phyloP scores from a whole-genome alignment of 2,329 filamentous ascomycete species.

The Dichotomopilus funicola region DNA sequence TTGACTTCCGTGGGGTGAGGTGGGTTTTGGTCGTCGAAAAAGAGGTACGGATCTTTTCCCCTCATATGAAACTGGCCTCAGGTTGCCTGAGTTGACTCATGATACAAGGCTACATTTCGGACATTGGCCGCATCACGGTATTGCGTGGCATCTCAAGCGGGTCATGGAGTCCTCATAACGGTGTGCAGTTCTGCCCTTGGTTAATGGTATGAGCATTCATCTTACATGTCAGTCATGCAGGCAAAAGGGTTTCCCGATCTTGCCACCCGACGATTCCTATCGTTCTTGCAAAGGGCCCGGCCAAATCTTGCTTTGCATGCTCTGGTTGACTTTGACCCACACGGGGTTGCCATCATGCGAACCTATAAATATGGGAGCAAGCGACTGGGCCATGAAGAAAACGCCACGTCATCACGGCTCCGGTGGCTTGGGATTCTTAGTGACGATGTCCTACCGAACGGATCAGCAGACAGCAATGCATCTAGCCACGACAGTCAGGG shows the following conservation, averaged over 20 bases:
- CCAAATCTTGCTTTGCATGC: conserved; percentile 52
- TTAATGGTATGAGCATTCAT: background rate
- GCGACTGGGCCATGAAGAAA: conserved; percentile 52
- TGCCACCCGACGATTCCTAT: conserved; percentile 59
- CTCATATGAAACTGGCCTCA: background rate
- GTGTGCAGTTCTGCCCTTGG: conserved; percentile 34
- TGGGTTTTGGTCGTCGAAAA: conserved; percentile 77
- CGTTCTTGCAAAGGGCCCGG: conserved; percentile 40
- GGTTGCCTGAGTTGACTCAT: conserved; percentile 14
- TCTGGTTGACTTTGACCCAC: conserved; percentile 69
- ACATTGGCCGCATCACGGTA: conserved; percentile 54
- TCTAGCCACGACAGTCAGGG: conserved; percentile 7
- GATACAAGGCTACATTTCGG: conserved; percentile 62
- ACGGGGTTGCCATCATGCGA: conserved; percentile 66
- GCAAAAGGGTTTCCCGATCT: conserved; percentile 80
- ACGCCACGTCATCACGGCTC: conserved; percentile 44
- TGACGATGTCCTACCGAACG: conserved; percentile 30
- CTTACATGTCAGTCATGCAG: conserved; percentile 34
- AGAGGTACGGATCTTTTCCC: conserved; percentile 46
- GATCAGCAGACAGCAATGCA: background rate
- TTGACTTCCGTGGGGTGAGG: conserved; percentile 43
- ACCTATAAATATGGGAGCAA: conserved; percentile 69
- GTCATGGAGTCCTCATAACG: conserved; percentile 62
- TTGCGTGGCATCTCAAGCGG: conserved; percentile 42
- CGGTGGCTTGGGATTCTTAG: conserved; percentile 59